Base-by-base conservation (phyloP, 306 rosid species). In the Cucurbita pepo region DNA sequence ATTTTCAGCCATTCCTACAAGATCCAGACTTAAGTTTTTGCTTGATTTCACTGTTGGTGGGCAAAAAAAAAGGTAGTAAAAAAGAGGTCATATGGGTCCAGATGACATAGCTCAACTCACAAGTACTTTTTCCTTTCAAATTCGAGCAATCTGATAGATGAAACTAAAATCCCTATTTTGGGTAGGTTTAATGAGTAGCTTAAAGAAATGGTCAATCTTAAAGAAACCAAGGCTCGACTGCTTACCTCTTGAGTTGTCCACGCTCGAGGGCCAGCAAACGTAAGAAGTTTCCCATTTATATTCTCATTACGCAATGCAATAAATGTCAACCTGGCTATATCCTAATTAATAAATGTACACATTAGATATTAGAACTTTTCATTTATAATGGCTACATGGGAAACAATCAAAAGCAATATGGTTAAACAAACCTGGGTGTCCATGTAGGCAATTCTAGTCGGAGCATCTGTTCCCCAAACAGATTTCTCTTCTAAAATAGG, bases 401-500 rank as follows among this genome's bases (percentile, higher is more conserved):
- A 56, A 56, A 52, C 3, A 40, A 8, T 64, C 44, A 56, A 38
- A 54, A 74, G 30, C 30, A 71, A 10, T 34, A 36, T 67, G 13
- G 18, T 47, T 67, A 47, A 65, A 8, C 56, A 67, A 47, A 92
- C 96, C 92, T 90, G 98, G 43, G 97, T 94, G 75, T 94, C 98
- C 98, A 94, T 94, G 86, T 94, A 94, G 62, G 98, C 96, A 72
- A 94, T 94, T 84, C 98, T 81, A 71, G 98, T 94, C 15, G 98
- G 96, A 65, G 97, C 98, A 72, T 90, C 98, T 0, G 98, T 94
- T 66, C 97, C 98, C 98, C 98, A 94, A 65, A 94, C 97, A 53
- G 98, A 94, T 82, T 90, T 94, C 79, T 94, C 97, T 80, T 94
- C 97, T 4, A 94, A 84, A 57, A 90, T 90, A 53, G 98, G 97